Evolutionary conservation across 2,329 filamentous ascomycete species (phyloP).

Genomic region (Laburnicola sp.): DNA sequence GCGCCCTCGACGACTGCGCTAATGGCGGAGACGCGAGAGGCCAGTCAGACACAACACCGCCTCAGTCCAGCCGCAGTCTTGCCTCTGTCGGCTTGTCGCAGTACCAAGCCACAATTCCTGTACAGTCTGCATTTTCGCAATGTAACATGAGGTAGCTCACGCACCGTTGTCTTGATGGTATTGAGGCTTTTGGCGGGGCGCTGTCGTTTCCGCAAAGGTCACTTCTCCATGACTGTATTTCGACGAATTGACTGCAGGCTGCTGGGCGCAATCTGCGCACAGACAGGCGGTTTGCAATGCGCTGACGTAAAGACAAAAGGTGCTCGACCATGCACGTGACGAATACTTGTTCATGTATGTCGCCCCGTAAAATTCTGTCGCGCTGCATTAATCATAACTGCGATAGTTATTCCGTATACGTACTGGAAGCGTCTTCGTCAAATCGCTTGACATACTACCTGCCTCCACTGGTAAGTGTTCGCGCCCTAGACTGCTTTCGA

Average conservation of each 20-base stretch:
- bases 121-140: neutral
- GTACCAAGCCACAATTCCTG: neutral
- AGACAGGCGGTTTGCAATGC: slow-evolving; percentile 38
- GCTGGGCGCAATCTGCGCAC: slow-evolving; percentile 1
- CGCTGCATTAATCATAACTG: slow-evolving; percentile 59
- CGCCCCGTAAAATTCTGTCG: slow-evolving; percentile 15
- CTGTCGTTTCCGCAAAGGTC: neutral
- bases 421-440: slow-evolving; percentile 56
- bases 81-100: slow-evolving; percentile 13
- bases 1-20: slow-evolving; percentile 13
- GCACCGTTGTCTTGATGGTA: too few relatives aligned
- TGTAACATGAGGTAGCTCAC: neutral
- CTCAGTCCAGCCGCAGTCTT: slow-evolving; percentile 22
- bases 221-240: neutral
- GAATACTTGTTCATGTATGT: slow-evolving; percentile 78
- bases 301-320: slow-evolving; percentile 46
- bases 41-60: slow-evolving; percentile 24
- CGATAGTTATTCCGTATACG: slow-evolving; percentile 56
- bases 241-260: neutral
- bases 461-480: slow-evolving; percentile 50
- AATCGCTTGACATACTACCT: slow-evolving; percentile 55
- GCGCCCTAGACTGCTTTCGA: slow-evolving; percentile 28
- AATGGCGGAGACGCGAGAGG: slow-evolving; percentile 18
- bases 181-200: neutral
- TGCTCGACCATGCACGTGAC: slow-evolving; percentile 66